Evolutionary conservation across 225 moss, liverwort and hornwort genomes (phyloP).

Genomic region (Bryoerythrophyllum caledonicum): DNA sequence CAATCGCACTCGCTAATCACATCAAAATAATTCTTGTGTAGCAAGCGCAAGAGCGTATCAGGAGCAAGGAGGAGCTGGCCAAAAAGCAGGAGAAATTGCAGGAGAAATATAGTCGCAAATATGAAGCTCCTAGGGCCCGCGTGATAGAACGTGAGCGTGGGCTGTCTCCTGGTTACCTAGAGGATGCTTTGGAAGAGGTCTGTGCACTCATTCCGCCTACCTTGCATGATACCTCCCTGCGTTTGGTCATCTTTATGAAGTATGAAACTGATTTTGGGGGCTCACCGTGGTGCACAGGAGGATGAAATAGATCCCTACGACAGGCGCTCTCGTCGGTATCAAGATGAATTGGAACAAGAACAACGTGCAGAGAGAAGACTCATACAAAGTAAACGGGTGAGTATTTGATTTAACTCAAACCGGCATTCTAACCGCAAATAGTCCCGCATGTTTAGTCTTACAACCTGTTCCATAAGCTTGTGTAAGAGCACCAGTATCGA

Average conservation of each 20-base stretch:
- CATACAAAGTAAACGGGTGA: conserved; percentile 81
- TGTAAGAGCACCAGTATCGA: background rate
- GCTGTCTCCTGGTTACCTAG: conserved; percentile 85
- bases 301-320: conserved; percentile 76
- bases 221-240: conserved; percentile 11
- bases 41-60: conserved; percentile 69
- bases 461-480: background rate
- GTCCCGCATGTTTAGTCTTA: background rate
- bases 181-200: conserved; percentile 98
- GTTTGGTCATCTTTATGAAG: conserved; percentile 3
- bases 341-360: conserved; percentile 87
- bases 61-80: conserved; percentile 75
- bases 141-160: conserved; percentile 74
- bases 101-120: conserved; percentile 72
- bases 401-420: conserved; percentile 3
- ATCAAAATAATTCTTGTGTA: conserved; percentile 18
- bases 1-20: conserved; percentile 1
- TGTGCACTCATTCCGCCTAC: conserved; percentile 6
- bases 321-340: conserved; percentile 71
- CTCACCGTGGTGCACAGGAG: conserved; percentile 55
- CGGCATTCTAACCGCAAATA: background rate
- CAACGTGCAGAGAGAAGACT: conserved; percentile 85
- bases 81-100: conserved; percentile 87
- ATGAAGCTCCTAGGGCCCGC: conserved; percentile 46
- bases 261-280: conserved; percentile 22